Percentiles rank a stretch among this genome's conserved stretches.
These are phyloP conservation scores for Adansonia digitata DNA, from an alignment of 345 rosid genomes.

Conservation along the genomic window DNA sequence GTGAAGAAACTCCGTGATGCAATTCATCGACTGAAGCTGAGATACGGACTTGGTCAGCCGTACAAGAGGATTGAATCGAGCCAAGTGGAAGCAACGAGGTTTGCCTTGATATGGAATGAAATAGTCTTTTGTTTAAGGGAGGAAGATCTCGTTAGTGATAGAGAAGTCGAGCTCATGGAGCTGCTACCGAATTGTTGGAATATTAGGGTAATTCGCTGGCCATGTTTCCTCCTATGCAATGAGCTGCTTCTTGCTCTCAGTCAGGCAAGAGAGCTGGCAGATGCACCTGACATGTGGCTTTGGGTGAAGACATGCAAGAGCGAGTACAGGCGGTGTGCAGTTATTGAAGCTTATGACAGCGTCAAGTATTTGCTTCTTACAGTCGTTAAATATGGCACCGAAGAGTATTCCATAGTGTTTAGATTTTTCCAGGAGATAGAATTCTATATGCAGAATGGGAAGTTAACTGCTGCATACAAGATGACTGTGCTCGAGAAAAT, in stretches of 20 bases:
- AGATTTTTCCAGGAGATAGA: constrained; percentile 53
- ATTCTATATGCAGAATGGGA: constrained; percentile 33
- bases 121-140: constrained; percentile 67
- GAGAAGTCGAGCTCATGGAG: constrained; percentile 73
- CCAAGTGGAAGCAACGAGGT: constrained; percentile 79
- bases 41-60: constrained; percentile 83
- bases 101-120: constrained; percentile 93
- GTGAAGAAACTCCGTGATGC: constrained; percentile 78
- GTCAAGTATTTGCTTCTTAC: constrained; percentile 53
- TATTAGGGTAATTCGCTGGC: constrained; percentile 88
- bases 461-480: constrained; percentile 39
- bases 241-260: constrained; percentile 82
- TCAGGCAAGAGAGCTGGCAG: constrained; percentile 72
- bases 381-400: constrained; percentile 46
- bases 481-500: constrained; percentile 44
- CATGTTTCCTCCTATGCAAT: constrained; percentile 77
- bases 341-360: constrained; percentile 85
- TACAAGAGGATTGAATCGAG: constrained; percentile 74
- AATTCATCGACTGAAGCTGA: constrained; percentile 60
- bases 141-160: constrained; percentile 76
- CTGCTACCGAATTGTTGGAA: constrained; percentile 80
- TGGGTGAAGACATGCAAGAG: constrained; percentile 73
- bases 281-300: constrained; percentile 66
- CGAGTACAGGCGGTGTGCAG: constrained; percentile 87
- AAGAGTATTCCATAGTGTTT: constrained; percentile 54